Evolutionary conservation across 306 rosid genomes (phyloP), one percentile per base, ranked within the genome.

Genomic region (Vicia villosa): DNA sequence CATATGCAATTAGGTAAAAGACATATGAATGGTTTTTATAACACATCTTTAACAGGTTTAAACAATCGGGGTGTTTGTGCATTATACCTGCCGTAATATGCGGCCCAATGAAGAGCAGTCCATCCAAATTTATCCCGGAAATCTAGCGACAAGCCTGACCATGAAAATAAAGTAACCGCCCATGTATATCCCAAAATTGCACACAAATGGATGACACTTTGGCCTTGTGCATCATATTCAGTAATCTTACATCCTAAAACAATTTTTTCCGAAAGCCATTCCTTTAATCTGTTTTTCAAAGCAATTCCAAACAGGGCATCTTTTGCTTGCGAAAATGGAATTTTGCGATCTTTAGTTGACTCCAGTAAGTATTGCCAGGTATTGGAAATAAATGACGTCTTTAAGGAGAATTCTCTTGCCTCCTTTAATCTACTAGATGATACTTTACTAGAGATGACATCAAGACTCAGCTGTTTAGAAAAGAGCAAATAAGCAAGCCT

Each of bases 91-190:
- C 99, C 99, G 63, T 28, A 74, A 82, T 71, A 87, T 41, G 97
- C 97, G 37, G 97, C 99, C 99, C 99, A 95, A 68, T 95, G 99
- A 76, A 95, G 92, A 77, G 99, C 97, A 17, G 99, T 89, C 99
- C 99, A 91, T 77, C 99, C 97, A 79, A 20, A 70, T 57, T 86
- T 95, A 78, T 95, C 99, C 69, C 97, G 97, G 73, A 89, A 86
- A 84, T 91, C 86, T 56, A 95, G 76, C 2, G 99, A 88, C 75
- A 95, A 82, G 73, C 97, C 96, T 50, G 99, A 86, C 86, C 85
- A 83, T 20, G 82, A 77, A 85, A 86, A 95, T 74, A 89, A 77
- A 69, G 76, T 66, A 77, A 91, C 72, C 36, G 96, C 92, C 99
- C 99, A 95, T 40, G 87, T 77, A 83, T 91, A 95, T 56, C 81